Evolutionary conservation across 1,284 basidiomycete species (phyloP), one percentile per base, ranked within the genome.

Genomic region (Gomphus bonarii): DNA sequence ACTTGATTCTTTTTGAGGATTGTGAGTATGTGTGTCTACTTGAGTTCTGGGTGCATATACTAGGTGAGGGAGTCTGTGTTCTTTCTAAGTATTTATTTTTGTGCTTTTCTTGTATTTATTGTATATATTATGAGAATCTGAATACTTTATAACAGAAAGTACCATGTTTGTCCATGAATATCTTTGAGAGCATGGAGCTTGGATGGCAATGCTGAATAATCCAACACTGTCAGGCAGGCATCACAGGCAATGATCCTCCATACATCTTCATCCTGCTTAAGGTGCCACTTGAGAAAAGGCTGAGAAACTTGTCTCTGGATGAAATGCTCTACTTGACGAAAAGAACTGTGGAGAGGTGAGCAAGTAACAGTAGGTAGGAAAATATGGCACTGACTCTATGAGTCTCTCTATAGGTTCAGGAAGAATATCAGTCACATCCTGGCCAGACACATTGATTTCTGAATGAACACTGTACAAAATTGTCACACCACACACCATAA

Each of bases 251-350:
- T 61, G 38, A 88, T 79, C 53, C 77, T 77, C 22, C 72, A 70
- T 20, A 75, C 67, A 47, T 88, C 85, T 62, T 91, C 85, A 40
- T 88, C 83, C 38, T 86, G 77, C 66, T 83, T 84, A 51, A 90
- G 74, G 66, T 89, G 91, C 1, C 86, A 76, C 69, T 88, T 89
- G 60, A 91, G 68, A 71, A 90, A 91, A 0, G 87, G 84, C 1
- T 85, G 72, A 53, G 78, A 76, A 10, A 75, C 73, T 61, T 86
- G 81, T 60, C 79, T 82, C 58, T 76, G 64, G 18, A 87, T 73
- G 62, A 88, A 75, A 6, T 67, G 62, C 50, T 74, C 71, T 2
- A 88, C 78, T 49, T 73, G 43, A 8, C 65, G 62, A 62, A 78
- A 81, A 0, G 73, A 67, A n/a, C 73, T 79, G 31, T 33, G 31